Evolutionary conservation across 108 stramenopile genomes (phyloP).

Genomic region (Discostella stelligeroides): DNA sequence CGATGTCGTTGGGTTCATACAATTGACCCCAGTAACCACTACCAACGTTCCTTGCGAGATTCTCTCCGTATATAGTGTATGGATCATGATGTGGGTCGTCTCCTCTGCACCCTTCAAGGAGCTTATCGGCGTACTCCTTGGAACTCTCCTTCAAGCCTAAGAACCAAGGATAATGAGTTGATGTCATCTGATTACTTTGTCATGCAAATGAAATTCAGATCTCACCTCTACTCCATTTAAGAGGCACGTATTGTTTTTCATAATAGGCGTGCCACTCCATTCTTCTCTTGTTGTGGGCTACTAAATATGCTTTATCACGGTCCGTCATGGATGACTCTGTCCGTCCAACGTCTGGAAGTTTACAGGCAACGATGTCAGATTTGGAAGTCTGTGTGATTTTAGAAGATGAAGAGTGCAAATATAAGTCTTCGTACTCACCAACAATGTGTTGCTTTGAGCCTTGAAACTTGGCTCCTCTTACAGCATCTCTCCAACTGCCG

Average conservation of each 20-base stretch:
- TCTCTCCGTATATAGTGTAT: slow-evolving; percentile 33
- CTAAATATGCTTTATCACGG: slow-evolving; percentile 25
- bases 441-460: slow-evolving; percentile 4
- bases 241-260: slow-evolving; percentile 29
- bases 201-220: no score
- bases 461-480: slow-evolving; percentile 7
- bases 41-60: slow-evolving; percentile 26
- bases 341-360: slow-evolving; percentile 10
- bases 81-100: slow-evolving; percentile 21
- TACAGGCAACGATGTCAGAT: background rate
- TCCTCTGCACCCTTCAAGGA: slow-evolving; percentile 21
- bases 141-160: slow-evolving; percentile 20
- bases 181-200: no score
- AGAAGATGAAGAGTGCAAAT: no score
- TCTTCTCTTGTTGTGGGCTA: slow-evolving; percentile 33
- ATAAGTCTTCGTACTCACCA: slow-evolving; percentile 2
- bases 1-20: slow-evolving; percentile 27
- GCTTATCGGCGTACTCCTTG: slow-evolving; percentile 24
- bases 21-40: slow-evolving; percentile 24
- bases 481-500: slow-evolving; percentile 26
- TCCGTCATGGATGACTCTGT: slow-evolving; percentile 34
- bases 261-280: slow-evolving; percentile 24
- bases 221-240: slow-evolving; percentile 27
- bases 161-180: no score
- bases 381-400: background rate